A percentile compares a stretch with the other conserved stretches of the same genome.
phyloP scores from a whole-genome alignment of 2,329 filamentous ascomycete genomes.

The Grosmannia huntii region DNA sequence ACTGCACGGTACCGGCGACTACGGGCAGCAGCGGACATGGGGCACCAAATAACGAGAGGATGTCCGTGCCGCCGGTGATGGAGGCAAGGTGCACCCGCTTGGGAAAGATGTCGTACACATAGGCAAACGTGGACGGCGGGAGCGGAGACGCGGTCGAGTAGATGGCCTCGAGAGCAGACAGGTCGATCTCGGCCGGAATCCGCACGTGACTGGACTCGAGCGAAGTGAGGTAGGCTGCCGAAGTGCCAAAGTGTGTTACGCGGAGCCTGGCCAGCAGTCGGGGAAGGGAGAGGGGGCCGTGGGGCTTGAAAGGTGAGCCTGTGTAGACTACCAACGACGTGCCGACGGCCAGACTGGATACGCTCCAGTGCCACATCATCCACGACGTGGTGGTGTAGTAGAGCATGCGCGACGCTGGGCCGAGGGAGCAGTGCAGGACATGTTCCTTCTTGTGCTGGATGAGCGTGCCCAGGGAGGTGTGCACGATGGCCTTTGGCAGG shows the following conservation, averaged over 20 bases:
- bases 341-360: constrained; percentile 73
- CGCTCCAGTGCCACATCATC: constrained; percentile 99
- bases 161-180: constrained; percentile 63
- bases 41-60: constrained; percentile 86
- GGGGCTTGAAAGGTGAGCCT: constrained; percentile 75
- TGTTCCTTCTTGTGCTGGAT: constrained; percentile 98
- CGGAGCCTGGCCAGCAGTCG: constrained; percentile 64
- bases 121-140: constrained; percentile 83
- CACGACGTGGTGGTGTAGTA: constrained; percentile 83
- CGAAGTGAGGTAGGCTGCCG: constrained; percentile 82
- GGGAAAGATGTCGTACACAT: constrained; percentile 77
- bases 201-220: constrained; percentile 63
- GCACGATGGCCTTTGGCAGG: constrained; percentile 84
- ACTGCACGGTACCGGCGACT: constrained; percentile 62
- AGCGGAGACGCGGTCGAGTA: constrained; percentile 91
- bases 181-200: constrained; percentile 40
- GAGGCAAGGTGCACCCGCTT: constrained; percentile 71
- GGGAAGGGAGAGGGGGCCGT: constrained; percentile 71
- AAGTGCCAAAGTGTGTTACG: constrained; percentile 91
- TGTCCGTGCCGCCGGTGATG: constrained; percentile 94
- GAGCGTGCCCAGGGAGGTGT: constrained; percentile 78
- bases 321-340: constrained; percentile 81
- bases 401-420: constrained; percentile 60
- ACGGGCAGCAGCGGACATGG: constrained; percentile 68
- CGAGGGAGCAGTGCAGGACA: constrained; percentile 71